These are phyloP conservation scores for Collybia mongolica DNA, from an alignment of 768 basidiomycete genomes.

Conservation along the genomic window DNA sequence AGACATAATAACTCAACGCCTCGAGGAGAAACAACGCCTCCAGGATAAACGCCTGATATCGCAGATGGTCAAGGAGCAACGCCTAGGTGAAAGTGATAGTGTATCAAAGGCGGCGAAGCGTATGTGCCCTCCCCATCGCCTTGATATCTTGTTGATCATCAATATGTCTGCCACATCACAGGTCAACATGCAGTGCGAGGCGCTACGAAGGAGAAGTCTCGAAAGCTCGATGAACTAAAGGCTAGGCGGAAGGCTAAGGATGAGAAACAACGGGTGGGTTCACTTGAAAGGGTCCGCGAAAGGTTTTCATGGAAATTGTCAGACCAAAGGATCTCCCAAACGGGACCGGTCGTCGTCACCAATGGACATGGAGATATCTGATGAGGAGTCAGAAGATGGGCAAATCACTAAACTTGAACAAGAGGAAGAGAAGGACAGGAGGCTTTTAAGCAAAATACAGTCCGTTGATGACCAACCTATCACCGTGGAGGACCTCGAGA, in stretches of 20 bases:
- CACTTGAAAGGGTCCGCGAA: background rate
- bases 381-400: slow-evolving; percentile 83
- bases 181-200: slow-evolving; percentile 76
- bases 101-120: slow-evolving; percentile 78
- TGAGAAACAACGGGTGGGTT: slow-evolving; percentile 77
- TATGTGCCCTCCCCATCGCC: slow-evolving; percentile 31
- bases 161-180: slow-evolving; percentile 23
- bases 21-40: slow-evolving; percentile 77
- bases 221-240: slow-evolving; percentile 82
- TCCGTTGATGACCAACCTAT: slow-evolving; percentile 49
- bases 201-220: slow-evolving; percentile 76
- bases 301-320: slow-evolving; percentile 3
- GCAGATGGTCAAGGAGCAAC: slow-evolving; percentile 70
- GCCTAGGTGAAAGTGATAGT: slow-evolving; percentile 49
- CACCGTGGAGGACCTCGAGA: slow-evolving; percentile 55
- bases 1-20: slow-evolving; percentile 74
- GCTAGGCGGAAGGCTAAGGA: slow-evolving; percentile 86
- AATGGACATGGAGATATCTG: slow-evolving; percentile 85
- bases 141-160: background rate
- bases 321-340: slow-evolving; percentile 59
- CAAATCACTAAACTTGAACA: slow-evolving; percentile 74
- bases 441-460: slow-evolving; percentile 43
- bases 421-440: slow-evolving; percentile 65
- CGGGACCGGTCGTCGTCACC: slow-evolving; percentile 77
- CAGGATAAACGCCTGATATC: slow-evolving; percentile 71